A percentile compares a stretch with the other conserved stretches of the same genome.
phyloP scores from a whole-genome alignment of 2,329 filamentous ascomycete species.

The Blumeria hordei region DNA sequence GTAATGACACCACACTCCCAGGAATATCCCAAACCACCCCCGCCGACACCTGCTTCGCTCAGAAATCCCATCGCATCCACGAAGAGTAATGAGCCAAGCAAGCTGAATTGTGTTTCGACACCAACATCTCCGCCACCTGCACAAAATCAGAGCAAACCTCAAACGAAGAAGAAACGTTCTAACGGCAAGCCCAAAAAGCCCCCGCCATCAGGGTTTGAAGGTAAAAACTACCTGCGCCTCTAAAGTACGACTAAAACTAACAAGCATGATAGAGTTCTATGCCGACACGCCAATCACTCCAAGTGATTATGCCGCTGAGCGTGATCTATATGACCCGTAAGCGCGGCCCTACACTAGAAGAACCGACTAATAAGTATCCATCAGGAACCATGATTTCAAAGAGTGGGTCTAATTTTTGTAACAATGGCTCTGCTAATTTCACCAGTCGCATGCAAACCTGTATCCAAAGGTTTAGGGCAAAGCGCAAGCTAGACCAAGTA shows the following conservation, averaged over 20 bases:
- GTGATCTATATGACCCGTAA: slow-evolving; percentile 41
- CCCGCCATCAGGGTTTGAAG: slow-evolving; percentile 43
- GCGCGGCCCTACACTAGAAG: slow-evolving; percentile 11
- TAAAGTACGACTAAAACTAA: not conserved
- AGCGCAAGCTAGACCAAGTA: slow-evolving; percentile 44
- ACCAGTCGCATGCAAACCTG: slow-evolving; percentile 55
- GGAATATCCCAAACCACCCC: slow-evolving; percentile 5
- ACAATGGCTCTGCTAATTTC: slow-evolving; percentile 4
- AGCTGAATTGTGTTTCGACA: too few relatives aligned
- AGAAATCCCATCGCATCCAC: too few relatives aligned
- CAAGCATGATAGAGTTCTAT: slow-evolving; percentile 35
- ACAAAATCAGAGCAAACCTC: too few relatives aligned
- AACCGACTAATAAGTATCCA: slow-evolving; percentile 17
- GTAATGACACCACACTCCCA: slow-evolving; percentile 4
- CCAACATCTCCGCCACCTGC: too few relatives aligned
- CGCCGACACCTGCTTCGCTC: slow-evolving; percentile 5
- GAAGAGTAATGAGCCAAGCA: too few relatives aligned
- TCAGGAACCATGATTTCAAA: slow-evolving; percentile 23
- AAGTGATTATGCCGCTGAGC: slow-evolving; percentile 38
- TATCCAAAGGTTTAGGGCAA: slow-evolving; percentile 56
- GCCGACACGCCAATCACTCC: slow-evolving; percentile 59
- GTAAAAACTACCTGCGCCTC: slow-evolving; percentile 15
- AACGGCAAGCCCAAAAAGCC: slow-evolving; percentile 11
- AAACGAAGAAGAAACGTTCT: too few relatives aligned
- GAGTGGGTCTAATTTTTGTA: slow-evolving; percentile 20